Base-by-base conservation (phyloP, 805 yeast species). In the Saturnispora quitensis region DNA sequence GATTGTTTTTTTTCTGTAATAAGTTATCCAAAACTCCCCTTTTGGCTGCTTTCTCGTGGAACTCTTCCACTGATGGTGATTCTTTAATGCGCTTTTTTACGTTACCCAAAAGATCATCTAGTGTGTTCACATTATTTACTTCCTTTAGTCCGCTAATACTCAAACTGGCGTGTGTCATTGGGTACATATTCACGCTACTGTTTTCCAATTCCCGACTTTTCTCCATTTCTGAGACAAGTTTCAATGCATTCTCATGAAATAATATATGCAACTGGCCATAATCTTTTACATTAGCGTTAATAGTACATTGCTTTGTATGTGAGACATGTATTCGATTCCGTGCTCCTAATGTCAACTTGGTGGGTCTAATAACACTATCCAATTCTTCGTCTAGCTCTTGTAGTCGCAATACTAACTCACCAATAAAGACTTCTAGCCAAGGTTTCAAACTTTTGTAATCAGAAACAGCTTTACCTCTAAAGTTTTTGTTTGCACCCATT, bases 401-500 rank as follows among this genome's bases (percentile, higher is more conserved):
- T 5, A 90, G 64, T 50, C 99, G 65, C 47, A 82, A 80, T 28
- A 77, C 68, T 31, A 91, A 66, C 60, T 91, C 99, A 0, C 89
- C 90, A 2, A 86, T 75, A 69, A 83, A 90, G 0, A 91, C 95
- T 38, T 74, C 79, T 7, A 91, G 68, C 99, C 99, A 91, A 20
- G 80, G 81, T 4, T 71, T 56, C 22, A 86, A 78, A 58, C 87
- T 96, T 2, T 69, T 70, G 6, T 74, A 55, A 2, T 73, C 72
- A 3, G 65, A 66, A 2, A 90, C 80, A 0, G 80, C 70, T 10
- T 72, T 71, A 0, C 78, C 76, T 47, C 82, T 67, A 65, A 91
- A 83, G 62, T 89, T 88, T 63, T 93, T 93, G 47, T 82, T 82
- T 0, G 97, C 84, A 68, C 82, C 82, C 98, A 93, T 91, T 0